Conservation (phyloP, 148 eudicot species). For the Rheum nobile region DNA sequence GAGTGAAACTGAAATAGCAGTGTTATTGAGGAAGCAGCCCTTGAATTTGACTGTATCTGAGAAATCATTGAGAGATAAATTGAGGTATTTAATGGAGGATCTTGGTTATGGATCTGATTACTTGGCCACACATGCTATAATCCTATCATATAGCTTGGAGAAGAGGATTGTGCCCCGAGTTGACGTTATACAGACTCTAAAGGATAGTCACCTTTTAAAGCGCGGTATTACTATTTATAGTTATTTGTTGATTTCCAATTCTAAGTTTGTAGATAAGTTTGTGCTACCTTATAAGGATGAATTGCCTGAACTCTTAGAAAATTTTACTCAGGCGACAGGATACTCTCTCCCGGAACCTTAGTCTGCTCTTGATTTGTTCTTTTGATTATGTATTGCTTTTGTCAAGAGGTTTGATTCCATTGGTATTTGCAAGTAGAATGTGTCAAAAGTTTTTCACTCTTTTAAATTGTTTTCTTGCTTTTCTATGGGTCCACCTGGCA, state of each 20-base stretch:
- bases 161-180: background rate
- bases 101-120: background rate
- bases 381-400: background rate
- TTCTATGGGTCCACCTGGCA: too few species aligned
- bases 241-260: background rate
- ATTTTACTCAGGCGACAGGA: background rate
- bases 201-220: background rate
- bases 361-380: background rate
- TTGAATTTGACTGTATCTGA: background rate
- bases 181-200: background rate
- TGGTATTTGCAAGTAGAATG: background rate
- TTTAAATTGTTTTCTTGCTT: too few species aligned
- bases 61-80: background rate
- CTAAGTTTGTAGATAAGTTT: background rate
- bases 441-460: too few species aligned
- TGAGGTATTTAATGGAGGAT: conserved; percentile 11
- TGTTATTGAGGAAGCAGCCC: background rate
- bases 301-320: background rate
- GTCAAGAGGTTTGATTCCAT: background rate
- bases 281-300: background rate
- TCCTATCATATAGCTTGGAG: background rate
- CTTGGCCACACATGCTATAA: background rate
- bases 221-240: too few species aligned
- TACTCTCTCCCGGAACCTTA: background rate
- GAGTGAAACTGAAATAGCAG: background rate